These are phyloP conservation scores for Penicillium tannophilum DNA, from an alignment of 495 filamentous ascomycete genomes.

Conservation along the genomic window DNA sequence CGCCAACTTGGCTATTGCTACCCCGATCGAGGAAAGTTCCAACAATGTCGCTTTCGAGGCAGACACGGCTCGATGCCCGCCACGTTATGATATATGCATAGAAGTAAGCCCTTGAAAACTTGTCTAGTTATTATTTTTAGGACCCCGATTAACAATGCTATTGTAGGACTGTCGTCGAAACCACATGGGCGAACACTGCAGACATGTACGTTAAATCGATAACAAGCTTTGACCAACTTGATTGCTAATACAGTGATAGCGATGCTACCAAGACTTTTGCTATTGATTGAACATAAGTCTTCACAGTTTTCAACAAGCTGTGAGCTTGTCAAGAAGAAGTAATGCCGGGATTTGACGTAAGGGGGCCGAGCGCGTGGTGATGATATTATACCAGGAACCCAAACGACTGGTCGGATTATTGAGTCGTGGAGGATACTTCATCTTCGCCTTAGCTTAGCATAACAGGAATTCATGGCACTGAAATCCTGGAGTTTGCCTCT, in stretches of 20 bases:
- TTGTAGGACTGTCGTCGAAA: neutral
- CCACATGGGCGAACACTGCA: neutral
- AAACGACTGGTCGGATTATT: neutral
- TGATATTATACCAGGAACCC: neutral
- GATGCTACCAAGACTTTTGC: neutral
- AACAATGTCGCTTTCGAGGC: neutral
- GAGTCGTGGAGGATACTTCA: neutral
- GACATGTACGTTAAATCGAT: neutral
- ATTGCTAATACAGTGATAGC: neutral
- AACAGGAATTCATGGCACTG: neutral
- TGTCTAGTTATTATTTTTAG: neutral
- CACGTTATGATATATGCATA: constrained; percentile 7
- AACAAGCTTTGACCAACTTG: neutral
- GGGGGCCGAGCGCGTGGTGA: neutral
- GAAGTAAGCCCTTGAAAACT: constrained; percentile 2
- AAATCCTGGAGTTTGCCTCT: neutral
- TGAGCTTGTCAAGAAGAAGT: neutral
- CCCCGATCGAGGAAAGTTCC: constrained; percentile 3
- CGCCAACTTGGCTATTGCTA: constrained; percentile 9
- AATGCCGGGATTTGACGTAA: neutral
- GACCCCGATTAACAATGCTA: neutral
- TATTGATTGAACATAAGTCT: neutral
- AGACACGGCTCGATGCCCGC: constrained; percentile 4
- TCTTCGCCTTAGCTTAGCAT: neutral
- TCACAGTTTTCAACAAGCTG: constrained; percentile 2